These are phyloP conservation scores for Haplosporangium sp. DNA, from an alignment of 371 early-diverging fungal species.

Conservation along the genomic window DNA sequence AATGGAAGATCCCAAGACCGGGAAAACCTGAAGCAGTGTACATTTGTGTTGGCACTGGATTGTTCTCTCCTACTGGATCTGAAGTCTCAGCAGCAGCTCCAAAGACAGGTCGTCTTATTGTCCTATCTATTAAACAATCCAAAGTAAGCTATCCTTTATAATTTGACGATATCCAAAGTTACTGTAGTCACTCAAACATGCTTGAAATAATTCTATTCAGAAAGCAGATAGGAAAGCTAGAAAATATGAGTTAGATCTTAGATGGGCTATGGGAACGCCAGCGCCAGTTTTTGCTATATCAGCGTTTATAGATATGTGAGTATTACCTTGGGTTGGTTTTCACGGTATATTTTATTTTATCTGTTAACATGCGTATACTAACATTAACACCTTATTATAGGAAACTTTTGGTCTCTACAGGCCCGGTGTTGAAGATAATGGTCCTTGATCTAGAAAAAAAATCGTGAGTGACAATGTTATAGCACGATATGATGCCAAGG, in stretches of 20 bases:
- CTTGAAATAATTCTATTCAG: constrained; percentile 2
- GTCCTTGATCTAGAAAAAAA: constrained; percentile 34
- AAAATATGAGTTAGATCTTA: constrained; percentile 26
- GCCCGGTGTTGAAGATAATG: constrained; percentile 30
- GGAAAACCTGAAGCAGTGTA: constrained; percentile 32
- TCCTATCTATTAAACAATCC: constrained; percentile 39
- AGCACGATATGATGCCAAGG: too few species aligned
- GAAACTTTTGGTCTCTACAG: constrained; percentile 36
- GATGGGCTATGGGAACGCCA: constrained; percentile 48
- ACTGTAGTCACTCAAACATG: too few species aligned
- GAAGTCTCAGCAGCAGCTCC: constrained; percentile 36
- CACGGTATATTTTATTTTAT: background rate
- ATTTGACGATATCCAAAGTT: background rate
- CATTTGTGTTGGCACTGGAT: constrained; percentile 45
- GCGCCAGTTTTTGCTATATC: constrained; percentile 48
- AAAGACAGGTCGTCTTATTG: constrained; percentile 32
- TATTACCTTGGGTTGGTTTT: background rate
- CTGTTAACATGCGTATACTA: background rate
- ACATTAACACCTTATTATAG: background rate
- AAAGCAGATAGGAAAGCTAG: constrained; percentile 26
- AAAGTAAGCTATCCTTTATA: constrained; percentile 21
- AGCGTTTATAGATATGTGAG: constrained; percentile 37
- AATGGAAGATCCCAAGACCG: constrained; percentile 45
- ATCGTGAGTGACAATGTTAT: constrained; percentile 17
- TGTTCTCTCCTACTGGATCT: constrained; percentile 37